phyloP scores from a whole-genome alignment of 2,329 filamentous ascomycete species.

The Parasarocladium wereldwijsianum region DNA sequence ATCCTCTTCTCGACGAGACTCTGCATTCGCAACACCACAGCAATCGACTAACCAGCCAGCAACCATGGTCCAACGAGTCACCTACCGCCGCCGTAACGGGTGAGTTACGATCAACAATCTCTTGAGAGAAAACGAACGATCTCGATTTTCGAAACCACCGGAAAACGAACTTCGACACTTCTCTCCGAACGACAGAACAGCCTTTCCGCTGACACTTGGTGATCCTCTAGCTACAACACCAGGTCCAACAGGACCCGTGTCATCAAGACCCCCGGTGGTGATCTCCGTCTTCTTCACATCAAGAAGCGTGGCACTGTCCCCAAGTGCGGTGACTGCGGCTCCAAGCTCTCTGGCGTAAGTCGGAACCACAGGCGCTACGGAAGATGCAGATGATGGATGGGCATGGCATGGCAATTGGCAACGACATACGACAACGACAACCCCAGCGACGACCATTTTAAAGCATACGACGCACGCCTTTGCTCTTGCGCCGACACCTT shows the following conservation, averaged over 20 bases:
- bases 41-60: slow-evolving; percentile 25
- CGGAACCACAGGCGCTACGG: slow-evolving; percentile 4
- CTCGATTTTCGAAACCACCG: slow-evolving; percentile 5
- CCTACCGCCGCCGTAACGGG: slow-evolving; percentile 68
- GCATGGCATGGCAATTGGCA: slow-evolving; percentile 1
- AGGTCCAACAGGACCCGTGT: slow-evolving; percentile 92
- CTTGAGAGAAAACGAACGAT: slow-evolving; percentile 6
- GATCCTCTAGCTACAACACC: slow-evolving; percentile 73
- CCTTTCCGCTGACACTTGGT: slow-evolving; percentile 7
- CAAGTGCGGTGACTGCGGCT: slow-evolving; percentile 98
- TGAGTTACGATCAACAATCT: slow-evolving; percentile 31
- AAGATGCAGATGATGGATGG: not conserved
- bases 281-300: slow-evolving; percentile 93
- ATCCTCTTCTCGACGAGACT: slow-evolving; percentile 22
- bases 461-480: no score
- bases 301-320: slow-evolving; percentile 98
- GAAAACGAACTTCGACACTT: no score
- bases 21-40: slow-evolving; percentile 15
- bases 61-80: slow-evolving; percentile 48
- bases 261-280: slow-evolving; percentile 91
- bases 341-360: slow-evolving; percentile 97
- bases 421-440: no score
- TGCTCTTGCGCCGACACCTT: no score
- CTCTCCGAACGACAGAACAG: no score
- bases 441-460: no score